phyloP scores from a whole-genome alignment of 2,329 filamentous ascomycete genomes.

The Neoascochyta sp. region DNA sequence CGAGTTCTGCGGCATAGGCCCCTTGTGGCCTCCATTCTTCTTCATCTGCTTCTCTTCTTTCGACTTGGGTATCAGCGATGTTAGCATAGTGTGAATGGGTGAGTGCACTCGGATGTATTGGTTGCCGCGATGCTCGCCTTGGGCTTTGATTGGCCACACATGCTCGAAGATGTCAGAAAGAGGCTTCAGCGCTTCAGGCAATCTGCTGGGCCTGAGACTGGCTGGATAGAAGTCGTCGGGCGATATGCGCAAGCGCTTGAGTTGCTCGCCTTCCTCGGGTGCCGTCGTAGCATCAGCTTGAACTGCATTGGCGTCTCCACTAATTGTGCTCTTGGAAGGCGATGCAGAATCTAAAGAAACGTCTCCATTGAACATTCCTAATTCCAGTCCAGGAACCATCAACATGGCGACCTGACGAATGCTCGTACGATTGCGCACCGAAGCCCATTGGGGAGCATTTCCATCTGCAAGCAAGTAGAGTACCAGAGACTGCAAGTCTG shows the following conservation, averaged over 20 bases:
- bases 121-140: slow-evolving; percentile 69
- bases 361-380: slow-evolving; percentile 75
- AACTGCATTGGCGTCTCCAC: slow-evolving; percentile 1
- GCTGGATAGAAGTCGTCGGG: slow-evolving; percentile 51
- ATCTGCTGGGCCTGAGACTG: slow-evolving; percentile 39
- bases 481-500: slow-evolving; percentile 55
- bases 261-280: slow-evolving; percentile 11
- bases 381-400: slow-evolving; percentile 88
- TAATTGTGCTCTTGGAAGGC: too few relatives aligned
- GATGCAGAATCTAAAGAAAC: slow-evolving; percentile 14
- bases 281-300: slow-evolving; percentile 2
- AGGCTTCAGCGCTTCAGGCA: slow-evolving; percentile 50
- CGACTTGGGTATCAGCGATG: slow-evolving; percentile 65
- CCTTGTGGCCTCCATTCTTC: slow-evolving; percentile 35
- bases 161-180: slow-evolving; percentile 81
- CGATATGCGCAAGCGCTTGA: slow-evolving; percentile 35
- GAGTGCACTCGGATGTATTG: slow-evolving; percentile 74
- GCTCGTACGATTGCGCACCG: slow-evolving; percentile 53
- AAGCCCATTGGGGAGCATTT: slow-evolving; percentile 60
- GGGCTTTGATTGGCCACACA: slow-evolving; percentile 83
- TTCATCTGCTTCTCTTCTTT: slow-evolving; percentile 64
- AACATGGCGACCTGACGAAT: slow-evolving; percentile 76
- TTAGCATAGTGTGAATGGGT: slow-evolving; percentile 79
- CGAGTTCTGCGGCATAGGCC: slow-evolving; percentile 58
- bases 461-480: slow-evolving; percentile 60